Conservation (phyloP, 768 basidiomycete species). For the Macrolepiota fuliginosa region DNA sequence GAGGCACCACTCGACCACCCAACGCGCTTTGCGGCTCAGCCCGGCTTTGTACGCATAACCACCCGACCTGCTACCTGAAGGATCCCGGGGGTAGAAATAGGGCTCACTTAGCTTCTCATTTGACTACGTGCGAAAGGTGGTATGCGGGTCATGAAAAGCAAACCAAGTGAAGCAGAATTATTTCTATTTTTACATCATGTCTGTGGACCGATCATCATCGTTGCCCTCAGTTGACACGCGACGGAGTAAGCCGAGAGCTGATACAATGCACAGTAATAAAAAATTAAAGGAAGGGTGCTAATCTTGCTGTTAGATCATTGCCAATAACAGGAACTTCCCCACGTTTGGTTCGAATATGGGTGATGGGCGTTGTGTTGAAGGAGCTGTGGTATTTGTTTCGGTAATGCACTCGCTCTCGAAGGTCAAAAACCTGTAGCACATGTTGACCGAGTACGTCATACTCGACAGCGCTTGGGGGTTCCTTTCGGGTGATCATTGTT, state of each 20-base stretch:
- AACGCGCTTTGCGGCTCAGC: conserved; percentile 40
- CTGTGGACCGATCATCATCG: not conserved
- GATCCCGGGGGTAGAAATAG: conserved; percentile 38
- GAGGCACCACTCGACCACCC: conserved; percentile 52
- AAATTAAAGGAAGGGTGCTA: not conserved
- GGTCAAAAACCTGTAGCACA: conserved; percentile 4
- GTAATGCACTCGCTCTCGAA: conserved; percentile 9
- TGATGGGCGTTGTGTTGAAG: not conserved
- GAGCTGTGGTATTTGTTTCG: not conserved
- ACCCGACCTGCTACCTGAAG: conserved; percentile 23
- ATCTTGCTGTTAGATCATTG: not conserved
- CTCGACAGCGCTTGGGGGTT: not conserved
- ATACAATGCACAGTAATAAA: not conserved
- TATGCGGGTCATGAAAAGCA: conserved; percentile 38
- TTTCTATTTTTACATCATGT: not conserved
- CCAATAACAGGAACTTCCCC: not conserved
- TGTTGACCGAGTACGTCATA: not conserved
- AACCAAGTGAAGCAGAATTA: not conserved
- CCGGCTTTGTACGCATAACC: conserved; percentile 36
- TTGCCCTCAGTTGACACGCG: not conserved
- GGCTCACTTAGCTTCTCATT: conserved; percentile 32
- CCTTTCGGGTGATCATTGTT: not conserved
- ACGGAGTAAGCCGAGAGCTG: not conserved
- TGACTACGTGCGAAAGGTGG: conserved; percentile 45
- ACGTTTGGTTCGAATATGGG: not conserved